These are phyloP conservation scores for Phalaenopsis aphrodite DNA, from an alignment of 106 monocot species.

Conservation along the genomic window DNA sequence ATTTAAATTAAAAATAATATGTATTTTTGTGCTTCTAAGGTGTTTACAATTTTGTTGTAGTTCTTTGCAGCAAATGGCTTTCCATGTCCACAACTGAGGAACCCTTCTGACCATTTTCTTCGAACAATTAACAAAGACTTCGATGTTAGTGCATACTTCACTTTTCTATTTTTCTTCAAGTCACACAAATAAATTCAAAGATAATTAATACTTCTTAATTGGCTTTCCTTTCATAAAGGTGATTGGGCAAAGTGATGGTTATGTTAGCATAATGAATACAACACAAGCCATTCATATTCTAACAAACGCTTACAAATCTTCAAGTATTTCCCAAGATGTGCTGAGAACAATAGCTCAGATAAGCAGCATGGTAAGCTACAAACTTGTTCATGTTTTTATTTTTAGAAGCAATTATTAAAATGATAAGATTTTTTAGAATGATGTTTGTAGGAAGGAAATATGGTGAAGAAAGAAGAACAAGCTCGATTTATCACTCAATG, in stretches of 20 bases:
- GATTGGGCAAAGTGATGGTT: neutral
- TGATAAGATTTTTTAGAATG: neutral
- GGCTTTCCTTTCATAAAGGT: neutral
- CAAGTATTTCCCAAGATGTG: constrained; percentile 3
- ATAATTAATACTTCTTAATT: neutral
- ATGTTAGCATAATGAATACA: neutral
- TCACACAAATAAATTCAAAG: neutral
- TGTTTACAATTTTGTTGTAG: constrained; percentile 2
- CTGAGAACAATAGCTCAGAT: constrained; percentile 8
- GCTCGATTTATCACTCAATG: constrained; percentile 10
- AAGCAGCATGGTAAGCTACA: constrained; percentile 5
- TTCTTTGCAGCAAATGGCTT: constrained; percentile 39
- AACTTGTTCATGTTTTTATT: neutral
- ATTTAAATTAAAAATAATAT: neutral
- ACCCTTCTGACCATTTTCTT: constrained; percentile 42
- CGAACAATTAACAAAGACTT: constrained; percentile 54
- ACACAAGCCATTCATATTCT: constrained; percentile 20
- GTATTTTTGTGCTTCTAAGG: neutral
- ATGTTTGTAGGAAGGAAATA: constrained; percentile 16
- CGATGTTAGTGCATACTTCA: constrained; percentile 13
- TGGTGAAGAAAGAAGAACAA: constrained; percentile 15
- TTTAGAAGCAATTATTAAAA: neutral
- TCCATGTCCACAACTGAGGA: constrained; percentile 30
- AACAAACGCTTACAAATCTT: constrained; percentile 10
- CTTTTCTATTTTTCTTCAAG: neutral